Evolutionary conservation across 139 green algal species (phyloP), one percentile per base, ranked within the genome.

Genomic region (Ostreobium quekettii): DNA sequence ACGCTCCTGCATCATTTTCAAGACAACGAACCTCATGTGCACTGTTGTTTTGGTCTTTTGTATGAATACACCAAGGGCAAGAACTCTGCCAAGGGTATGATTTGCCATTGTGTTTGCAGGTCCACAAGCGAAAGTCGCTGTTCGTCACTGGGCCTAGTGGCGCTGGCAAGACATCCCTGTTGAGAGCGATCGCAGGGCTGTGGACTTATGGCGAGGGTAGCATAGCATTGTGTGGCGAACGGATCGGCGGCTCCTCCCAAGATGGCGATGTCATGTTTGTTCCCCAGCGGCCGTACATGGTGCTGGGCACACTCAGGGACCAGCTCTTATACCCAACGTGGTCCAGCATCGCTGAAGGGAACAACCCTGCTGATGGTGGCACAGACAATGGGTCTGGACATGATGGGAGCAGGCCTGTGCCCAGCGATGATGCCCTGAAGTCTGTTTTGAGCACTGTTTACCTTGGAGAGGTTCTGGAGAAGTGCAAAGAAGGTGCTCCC

Each of bases 221-320:
- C 6, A 84, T 96, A 37, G 64, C 66, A 28, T 65, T 73, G 30
- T 78, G 74, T 36, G 76, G 76, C 26, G 37, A 79, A 53, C 67
- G 49, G 4, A 76, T 72, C 2, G 39, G 49, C 15, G 31, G 72
- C 19, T 26, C 56, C 3, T 42, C 33, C 4, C 48, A 71, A 48
- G 48, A 62, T 19, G 71, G 70, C 11, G 29, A 71, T 24, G 71
- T 86, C 26, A 78, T 86, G 76, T 88, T 98, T 76, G 73, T 98
- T 65, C 93, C 93, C 4, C 93, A 99, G 78, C 81, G 85, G 60
- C 93, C 93, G 0, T 98, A 98, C 79, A 88, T 98, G 79, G 91
- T 97, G 46, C 82, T 98, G 49, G 93, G 58, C 19, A 68, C 35
- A 24, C 61, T 68, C 36, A 68, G 61, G 53, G 61, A 68, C 35